A percentile compares a stretch with the other conserved stretches of the same genome.
phyloP scores from a whole-genome alignment of 495 filamentous ascomycete species.

The Platismatia glauca region DNA sequence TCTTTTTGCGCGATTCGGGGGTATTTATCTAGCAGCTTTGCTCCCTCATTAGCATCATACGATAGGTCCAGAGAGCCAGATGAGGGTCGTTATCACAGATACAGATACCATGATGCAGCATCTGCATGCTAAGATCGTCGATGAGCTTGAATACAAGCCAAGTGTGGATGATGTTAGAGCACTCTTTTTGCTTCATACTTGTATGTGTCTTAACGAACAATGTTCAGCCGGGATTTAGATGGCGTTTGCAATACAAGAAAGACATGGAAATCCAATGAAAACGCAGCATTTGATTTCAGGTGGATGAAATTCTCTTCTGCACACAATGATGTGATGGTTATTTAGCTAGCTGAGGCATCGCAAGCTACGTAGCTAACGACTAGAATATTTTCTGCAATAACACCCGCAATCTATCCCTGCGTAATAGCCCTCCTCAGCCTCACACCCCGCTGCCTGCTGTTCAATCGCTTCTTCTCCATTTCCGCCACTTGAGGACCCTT shows the following conservation, averaged over 20 bases:
- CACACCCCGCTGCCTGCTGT: conserved; percentile 78
- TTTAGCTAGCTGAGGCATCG: neutral
- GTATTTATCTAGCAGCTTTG: neutral
- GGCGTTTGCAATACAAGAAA: neutral
- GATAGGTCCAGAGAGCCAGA: neutral
- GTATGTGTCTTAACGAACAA: neutral
- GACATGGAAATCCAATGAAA: neutral
- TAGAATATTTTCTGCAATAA: conserved; percentile 2
- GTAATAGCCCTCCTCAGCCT: conserved; percentile 73
- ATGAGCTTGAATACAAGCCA: neutral
- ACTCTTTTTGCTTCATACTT: neutral
- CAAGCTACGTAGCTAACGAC: neutral
- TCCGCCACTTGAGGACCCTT: conserved; percentile 58
- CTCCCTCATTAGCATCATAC: neutral
- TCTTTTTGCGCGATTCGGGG: neutral
- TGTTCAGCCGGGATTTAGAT: neutral
- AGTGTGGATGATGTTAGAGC: neutral
- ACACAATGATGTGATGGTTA: neutral
- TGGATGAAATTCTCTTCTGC: neutral
- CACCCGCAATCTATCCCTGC: conserved; percentile 37
- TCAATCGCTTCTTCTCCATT: conserved; percentile 55
- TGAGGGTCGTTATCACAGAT: neutral
- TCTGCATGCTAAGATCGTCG: neutral
- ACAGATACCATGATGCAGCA: neutral
- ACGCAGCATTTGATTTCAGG: neutral